These are phyloP conservation scores for Tulasnella sp. DNA, from an alignment of 768 basidiomycete genomes.

Conservation along the genomic window DNA sequence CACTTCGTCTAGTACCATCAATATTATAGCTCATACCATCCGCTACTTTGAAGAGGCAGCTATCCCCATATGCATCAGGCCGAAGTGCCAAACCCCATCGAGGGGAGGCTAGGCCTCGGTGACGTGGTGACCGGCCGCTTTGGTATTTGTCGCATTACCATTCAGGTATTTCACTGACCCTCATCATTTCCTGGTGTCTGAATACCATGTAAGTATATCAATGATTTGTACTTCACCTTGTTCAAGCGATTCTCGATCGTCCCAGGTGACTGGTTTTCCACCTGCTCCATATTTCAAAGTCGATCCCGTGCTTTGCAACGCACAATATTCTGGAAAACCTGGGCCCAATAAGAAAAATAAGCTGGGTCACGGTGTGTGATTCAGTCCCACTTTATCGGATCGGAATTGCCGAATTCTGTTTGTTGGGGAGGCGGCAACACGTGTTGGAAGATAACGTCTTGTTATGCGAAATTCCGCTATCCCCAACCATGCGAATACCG, in stretches of 20 bases:
- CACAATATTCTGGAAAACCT: no score
- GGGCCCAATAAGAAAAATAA: not conserved
- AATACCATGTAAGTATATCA: no score
- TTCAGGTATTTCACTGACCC: not conserved
- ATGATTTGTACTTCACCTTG: not conserved
- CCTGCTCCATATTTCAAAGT: not conserved
- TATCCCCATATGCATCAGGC: not conserved
- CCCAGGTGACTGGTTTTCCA: not conserved
- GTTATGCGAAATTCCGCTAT: not conserved
- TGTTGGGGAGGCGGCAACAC: not conserved
- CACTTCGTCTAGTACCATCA: not conserved
- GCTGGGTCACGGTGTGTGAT: not conserved
- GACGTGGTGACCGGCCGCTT: not conserved
- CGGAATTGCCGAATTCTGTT: not conserved
- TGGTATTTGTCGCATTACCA: not conserved
- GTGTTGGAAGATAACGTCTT: not conserved
- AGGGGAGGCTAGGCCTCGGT: not conserved
- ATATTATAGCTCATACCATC: not conserved
- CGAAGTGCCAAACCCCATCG: not conserved
- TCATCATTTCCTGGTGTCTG: not conserved
- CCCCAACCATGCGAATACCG: not conserved
- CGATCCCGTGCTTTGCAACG: not conserved
- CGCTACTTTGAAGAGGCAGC: not conserved
- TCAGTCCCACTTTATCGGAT: not conserved
- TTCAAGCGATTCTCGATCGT: not conserved